Base-by-base conservation (phyloP, 768 basidiomycete species). In the Auriscalpium vulgare region DNA sequence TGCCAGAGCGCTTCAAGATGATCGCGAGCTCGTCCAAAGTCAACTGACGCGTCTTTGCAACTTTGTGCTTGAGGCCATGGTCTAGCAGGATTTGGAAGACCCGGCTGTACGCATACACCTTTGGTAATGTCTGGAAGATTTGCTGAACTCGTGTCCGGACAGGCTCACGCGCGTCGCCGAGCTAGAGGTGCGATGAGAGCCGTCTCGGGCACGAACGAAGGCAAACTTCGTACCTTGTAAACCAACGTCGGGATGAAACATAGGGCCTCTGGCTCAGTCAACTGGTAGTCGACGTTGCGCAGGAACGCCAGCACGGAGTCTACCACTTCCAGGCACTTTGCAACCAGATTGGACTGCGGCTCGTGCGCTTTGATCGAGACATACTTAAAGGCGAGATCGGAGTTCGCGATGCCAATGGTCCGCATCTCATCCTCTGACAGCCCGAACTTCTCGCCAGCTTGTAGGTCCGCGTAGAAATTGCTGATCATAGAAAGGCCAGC, bases 321-420 rank as follows among this genome's bases (percentile, higher is more conserved):
- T 34, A 94, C 77, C 37, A 90, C 81, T 59, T 98, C 95, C 62
- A 99, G 70, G 65, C 93, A 95, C 68, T 89, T 91, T 50, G 88
- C 83, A 3, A 87, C 78, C 21, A 97, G 75, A 65, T 92, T 95
- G 8, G 95, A 89, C 64, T 95, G 93, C 43, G 93, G 87, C 68
- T 95, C 89, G 59, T 95, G 87, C 21, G 85, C 79, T 63, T 90
- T 89, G 65, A 97, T 82, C 1, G 94, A 95, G 34, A 87, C 81
- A 62, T 98, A 99, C 76, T 98, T 98, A 66, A 98, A 74, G 2
- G 88, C 83, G 37, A 98, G 76, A 69, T 99, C 97, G 47, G 91
- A 83, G 66, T 93, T 97, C 29, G 91, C 88, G 46, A 95, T 65
- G 56, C 91, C 85, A 19, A 87, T 72, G 38, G 77, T 78, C 66